Percentiles rank a stretch among this genome's conserved stretches.
phyloP scores from a whole-genome alignment of 257 asterid species.

The Catharanthus roseus region DNA sequence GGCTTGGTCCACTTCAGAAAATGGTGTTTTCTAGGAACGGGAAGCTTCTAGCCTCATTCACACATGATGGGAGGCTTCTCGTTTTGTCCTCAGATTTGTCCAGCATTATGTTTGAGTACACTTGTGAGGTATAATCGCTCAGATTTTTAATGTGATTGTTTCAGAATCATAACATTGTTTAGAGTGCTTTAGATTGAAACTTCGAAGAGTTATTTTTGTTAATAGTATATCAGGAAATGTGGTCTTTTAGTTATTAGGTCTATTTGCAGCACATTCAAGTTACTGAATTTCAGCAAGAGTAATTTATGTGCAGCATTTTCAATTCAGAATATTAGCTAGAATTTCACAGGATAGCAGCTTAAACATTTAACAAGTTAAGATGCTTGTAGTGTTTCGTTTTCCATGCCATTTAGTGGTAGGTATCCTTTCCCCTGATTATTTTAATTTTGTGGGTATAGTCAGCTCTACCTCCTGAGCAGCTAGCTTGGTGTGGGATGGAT shows the following conservation, averaged over 20 bases:
- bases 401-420: background rate
- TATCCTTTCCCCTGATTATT: conserved; percentile 13
- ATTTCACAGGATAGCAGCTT: background rate
- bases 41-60: conserved; percentile 70
- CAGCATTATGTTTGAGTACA: conserved; percentile 55
- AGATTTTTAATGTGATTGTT: background rate
- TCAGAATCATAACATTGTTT: background rate
- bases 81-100: conserved; percentile 75
- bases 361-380: background rate
- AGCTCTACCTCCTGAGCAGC: conserved; percentile 87
- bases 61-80: conserved; percentile 88
- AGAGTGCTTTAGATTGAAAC: background rate
- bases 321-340: background rate
- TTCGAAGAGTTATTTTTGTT: background rate
- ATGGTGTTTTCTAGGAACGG: conserved; percentile 88
- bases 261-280: background rate
- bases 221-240: background rate
- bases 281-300: background rate
- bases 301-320: background rate
- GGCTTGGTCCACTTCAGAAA: conserved; percentile 82
- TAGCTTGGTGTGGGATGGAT: conserved; percentile 98
- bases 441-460: conserved; percentile 43
- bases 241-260: background rate
- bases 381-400: conserved; percentile 8
- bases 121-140: conserved; percentile 66